Evolutionary conservation across 257 asterid genomes (phyloP).

Genomic region (Nicotiana paniculata): DNA sequence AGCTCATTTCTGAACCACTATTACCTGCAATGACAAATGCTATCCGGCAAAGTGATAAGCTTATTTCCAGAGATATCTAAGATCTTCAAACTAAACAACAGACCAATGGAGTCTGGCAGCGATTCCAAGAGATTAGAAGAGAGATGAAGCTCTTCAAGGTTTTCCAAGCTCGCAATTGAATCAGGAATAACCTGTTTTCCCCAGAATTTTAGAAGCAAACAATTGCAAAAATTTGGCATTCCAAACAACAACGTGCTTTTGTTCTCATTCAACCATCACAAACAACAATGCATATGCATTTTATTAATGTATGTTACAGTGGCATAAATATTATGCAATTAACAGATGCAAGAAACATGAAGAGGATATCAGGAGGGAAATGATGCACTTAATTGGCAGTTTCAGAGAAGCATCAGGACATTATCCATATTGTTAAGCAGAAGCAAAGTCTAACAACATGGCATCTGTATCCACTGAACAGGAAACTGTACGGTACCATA

Average conservation of each 20-base stretch:
- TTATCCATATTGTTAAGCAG: not conserved
- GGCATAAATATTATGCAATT: not conserved
- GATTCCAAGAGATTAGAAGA: constrained; percentile 58
- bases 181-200: constrained; percentile 63
- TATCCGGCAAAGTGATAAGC: constrained; percentile 72
- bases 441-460: not conserved
- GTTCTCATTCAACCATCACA: not conserved
- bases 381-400: not conserved
- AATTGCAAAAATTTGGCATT: not conserved
- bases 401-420: not conserved
- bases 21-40: constrained; percentile 88
- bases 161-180: constrained; percentile 62
- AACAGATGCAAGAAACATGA: not conserved
- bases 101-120: constrained; percentile 74
- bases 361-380: not conserved
- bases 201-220: not conserved
- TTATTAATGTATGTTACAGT: not conserved
- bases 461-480: not conserved
- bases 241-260: not conserved
- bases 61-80: constrained; percentile 72
- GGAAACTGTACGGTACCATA: not conserved
- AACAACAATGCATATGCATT: not conserved
- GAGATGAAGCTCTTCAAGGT: constrained; percentile 76
- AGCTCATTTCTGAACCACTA: not conserved
- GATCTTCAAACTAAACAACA: constrained; percentile 51